Base-by-base conservation (phyloP, 345 rosid genomes). In the Salix exigua region DNA sequence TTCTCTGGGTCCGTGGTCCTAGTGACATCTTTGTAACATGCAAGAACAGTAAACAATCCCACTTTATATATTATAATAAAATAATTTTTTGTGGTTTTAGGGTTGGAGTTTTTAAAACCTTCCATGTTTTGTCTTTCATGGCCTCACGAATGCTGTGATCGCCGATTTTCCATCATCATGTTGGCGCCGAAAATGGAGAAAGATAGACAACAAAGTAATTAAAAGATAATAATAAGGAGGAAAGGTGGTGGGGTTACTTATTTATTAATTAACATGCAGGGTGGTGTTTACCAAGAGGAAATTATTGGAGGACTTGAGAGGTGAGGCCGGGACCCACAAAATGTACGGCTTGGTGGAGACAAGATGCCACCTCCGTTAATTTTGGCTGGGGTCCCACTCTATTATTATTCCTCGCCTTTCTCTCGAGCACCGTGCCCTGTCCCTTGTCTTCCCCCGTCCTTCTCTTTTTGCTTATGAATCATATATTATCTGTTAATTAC, bases 321-420 rank as follows among this genome's bases (percentile, higher is more conserved):
- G 23, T 48, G 40, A 31, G 17, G 26, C 2, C 11, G 72, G 75
- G 79, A 31, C 76, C 82, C 76, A 65, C 25, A 2, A 38, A 11
- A 3, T 74, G 87, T 88, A 84, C 86, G 84, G 84, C 46, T 26
- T 23, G 3, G 19, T 21, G 40, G 81, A 77, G 86, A 81, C 80
- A 81, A 81, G 88, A 84, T 87, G 89, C 86, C 86, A 82, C 83
- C 81, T 86, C 91, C 91, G 86, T 72, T 68, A 86, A 83, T 86
- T 88, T 63, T 82, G 91, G 91, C 72, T 4, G 14, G 68, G 60
- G 26, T 61, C 78, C 53, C 19, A 33, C 33, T 6, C 26, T 7
- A 48, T 66, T 72, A 42, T 71, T 66, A 25, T 60, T 66, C 53
- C 17, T 30, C 7, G 26, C 66, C 26, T 8, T 44, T 18, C 28